phyloP scores from a whole-genome alignment of 31 red algal genomes.

The Endocladia muricata region DNA sequence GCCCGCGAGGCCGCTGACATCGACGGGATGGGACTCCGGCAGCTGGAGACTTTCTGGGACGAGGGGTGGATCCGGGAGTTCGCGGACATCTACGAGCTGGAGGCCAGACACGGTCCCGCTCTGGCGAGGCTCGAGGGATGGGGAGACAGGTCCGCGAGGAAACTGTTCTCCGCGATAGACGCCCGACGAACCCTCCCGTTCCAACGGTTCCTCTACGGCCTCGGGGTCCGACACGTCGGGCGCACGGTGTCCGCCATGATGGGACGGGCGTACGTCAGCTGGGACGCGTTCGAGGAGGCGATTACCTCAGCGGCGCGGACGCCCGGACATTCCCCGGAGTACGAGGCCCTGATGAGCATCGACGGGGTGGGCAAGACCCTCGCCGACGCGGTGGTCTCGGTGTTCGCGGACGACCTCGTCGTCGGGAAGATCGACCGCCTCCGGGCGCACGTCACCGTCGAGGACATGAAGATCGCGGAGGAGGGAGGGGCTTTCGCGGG shows the following conservation, averaged over 20 bases:
- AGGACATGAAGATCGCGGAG: not conserved
- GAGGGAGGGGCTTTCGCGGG: conserved; percentile 5
- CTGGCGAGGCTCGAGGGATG: too few species aligned
- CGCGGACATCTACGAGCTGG: conserved; percentile 17
- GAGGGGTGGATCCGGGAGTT: not conserved
- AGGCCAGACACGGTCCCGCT: too few species aligned
- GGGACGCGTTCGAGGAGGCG: not conserved
- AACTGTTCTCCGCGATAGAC: too few species aligned
- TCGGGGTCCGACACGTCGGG: not conserved
- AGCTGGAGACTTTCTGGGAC: not conserved
- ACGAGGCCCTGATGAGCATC: too few species aligned
- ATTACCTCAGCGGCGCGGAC: too few species aligned
- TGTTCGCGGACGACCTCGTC: too few species aligned
- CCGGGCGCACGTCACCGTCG: conserved; percentile 2
- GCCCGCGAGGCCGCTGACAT: not conserved
- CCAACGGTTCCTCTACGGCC: not conserved
- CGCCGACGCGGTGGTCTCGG: not conserved
- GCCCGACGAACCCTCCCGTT: not conserved
- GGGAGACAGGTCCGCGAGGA: too few species aligned
- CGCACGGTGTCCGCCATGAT: not conserved
- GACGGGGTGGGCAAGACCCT: too few species aligned
- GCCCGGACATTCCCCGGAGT: too few species aligned
- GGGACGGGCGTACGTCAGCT: not conserved
- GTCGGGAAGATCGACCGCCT: not conserved
- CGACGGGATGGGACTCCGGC: not conserved